Percentiles rank a stretch among this genome's conserved stretches.
Conservation (phyloP, 2,329 filamentous ascomycete genomes). For the Geoglossum cookeanum region DNA sequence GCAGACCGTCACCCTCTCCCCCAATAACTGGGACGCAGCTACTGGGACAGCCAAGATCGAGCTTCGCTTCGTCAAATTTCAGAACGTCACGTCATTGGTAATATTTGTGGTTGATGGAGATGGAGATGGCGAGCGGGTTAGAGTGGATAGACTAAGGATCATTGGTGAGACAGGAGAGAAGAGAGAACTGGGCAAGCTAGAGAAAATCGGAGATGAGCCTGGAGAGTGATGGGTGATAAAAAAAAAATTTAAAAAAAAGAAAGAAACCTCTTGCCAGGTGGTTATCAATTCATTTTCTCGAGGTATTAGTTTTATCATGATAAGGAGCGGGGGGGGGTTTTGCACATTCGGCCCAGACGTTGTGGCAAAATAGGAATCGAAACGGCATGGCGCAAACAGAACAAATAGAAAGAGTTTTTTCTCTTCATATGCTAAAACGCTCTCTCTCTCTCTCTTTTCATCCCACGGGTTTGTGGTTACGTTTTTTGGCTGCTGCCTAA, state of each 20-base stretch:
- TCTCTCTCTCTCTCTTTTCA: not conserved
- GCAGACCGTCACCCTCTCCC: conserved; percentile 56
- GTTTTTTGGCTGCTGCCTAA: not conserved
- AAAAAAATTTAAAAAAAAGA: not conserved
- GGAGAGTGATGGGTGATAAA: conserved; percentile 1
- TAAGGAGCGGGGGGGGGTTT: not conserved
- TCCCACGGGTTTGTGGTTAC: not conserved
- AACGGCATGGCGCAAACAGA: not conserved
- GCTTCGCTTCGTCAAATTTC: conserved; percentile 92
- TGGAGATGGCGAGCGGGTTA: conserved; percentile 64
- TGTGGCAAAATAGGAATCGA: not conserved
- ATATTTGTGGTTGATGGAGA: conserved; percentile 71
- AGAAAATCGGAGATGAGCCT: conserved; percentile 39
- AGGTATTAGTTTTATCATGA: not conserved
- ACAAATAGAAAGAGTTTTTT: not conserved
- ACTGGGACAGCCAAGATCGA: conserved; percentile 31
- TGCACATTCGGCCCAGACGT: not conserved
- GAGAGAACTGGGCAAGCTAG: conserved; percentile 79
- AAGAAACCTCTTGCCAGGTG: not conserved
- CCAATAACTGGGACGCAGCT: conserved; percentile 51
- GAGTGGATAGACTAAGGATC: conserved; percentile 41
- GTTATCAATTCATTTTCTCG: not conserved
- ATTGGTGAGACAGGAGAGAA: conserved; percentile 85
- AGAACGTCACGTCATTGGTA: conserved; percentile 73
- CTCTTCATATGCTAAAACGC: not conserved